A percentile compares a stretch with the other conserved stretches of the same genome.
phyloP scores from a whole-genome alignment of 441 rosid species.

The Populus hybrid region DNA sequence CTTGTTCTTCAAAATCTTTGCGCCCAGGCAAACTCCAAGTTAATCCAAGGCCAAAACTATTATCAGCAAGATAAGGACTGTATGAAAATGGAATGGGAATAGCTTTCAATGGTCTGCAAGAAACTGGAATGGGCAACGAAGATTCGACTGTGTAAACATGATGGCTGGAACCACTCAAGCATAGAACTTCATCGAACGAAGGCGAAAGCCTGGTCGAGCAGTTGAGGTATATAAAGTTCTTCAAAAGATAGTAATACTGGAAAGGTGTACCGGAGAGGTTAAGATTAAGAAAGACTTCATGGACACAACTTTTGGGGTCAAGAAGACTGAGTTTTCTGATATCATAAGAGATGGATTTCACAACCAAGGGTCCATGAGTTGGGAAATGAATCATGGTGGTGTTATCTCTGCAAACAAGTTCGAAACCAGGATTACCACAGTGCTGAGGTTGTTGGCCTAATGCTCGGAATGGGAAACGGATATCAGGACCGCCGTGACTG shows the following conservation, averaged over 20 bases:
- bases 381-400: constrained; percentile 46
- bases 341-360: constrained; percentile 43
- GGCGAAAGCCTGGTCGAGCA: constrained; percentile 39
- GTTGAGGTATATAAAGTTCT: constrained; percentile 50
- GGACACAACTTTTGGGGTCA: constrained; percentile 53
- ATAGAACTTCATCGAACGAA: constrained; percentile 35
- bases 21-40: constrained; percentile 42
- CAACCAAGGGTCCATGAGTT: constrained; percentile 35
- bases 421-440: constrained; percentile 33
- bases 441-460: constrained; percentile 20
- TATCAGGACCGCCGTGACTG: constrained; percentile 23
- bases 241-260: constrained; percentile 38
- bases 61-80: constrained; percentile 50
- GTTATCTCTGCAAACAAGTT: constrained; percentile 40
- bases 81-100: constrained; percentile 52
- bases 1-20: constrained; percentile 6
- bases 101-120: constrained; percentile 41
- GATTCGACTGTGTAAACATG: constrained; percentile 46
- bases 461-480: constrained; percentile 41
- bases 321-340: constrained; percentile 33
- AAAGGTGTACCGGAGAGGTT: constrained; percentile 52
- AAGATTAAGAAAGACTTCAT: constrained; percentile 55
- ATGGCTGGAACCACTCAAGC: constrained; percentile 40
- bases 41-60: constrained; percentile 56
- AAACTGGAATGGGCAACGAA: constrained; percentile 20